A percentile compares a stretch with the other conserved stretches of the same genome.
phyloP scores from a whole-genome alignment of 2,329 filamentous ascomycete species.

The Knufia fluminis region DNA sequence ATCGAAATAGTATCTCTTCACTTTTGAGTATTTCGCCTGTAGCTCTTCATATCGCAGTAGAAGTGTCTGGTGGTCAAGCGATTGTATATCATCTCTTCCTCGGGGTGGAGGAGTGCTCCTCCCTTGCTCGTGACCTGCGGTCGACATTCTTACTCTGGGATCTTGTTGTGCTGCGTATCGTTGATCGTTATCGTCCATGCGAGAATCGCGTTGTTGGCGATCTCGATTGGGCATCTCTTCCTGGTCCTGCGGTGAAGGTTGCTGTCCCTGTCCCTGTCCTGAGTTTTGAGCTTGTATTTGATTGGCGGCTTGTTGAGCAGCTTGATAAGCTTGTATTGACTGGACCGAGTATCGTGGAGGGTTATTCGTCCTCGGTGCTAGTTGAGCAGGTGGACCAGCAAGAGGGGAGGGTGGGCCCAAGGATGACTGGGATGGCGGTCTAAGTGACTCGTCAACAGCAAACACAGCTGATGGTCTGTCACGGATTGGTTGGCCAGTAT shows the following conservation, averaged over 20 bases:
- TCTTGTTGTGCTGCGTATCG: conserved; percentile 25
- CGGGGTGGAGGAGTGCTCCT: conserved; percentile 40
- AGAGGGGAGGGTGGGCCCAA: conserved; percentile 30
- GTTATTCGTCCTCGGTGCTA: conserved; percentile 14
- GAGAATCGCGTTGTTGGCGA: conserved; percentile 21
- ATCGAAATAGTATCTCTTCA: conserved; percentile 96
- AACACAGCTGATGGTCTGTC: conserved; percentile 30
- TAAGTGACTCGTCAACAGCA: conserved; percentile 23
- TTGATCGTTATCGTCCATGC: conserved; percentile 21
- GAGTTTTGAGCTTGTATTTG: conserved; percentile 15
- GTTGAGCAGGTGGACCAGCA: conserved; percentile 12
- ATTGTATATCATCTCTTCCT: conserved; percentile 32
- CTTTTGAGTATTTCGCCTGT: conserved; percentile 89
- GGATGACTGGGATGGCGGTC: conserved; percentile 30
- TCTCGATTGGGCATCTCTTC: conserved; percentile 15
- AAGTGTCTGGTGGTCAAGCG: conserved; percentile 38
- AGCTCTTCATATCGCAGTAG: conserved; percentile 38
- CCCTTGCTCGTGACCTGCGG: conserved; percentile 30
- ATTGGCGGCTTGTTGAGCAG: conserved; percentile 18
- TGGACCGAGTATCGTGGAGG: conserved; percentile 20
- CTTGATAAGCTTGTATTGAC: conserved; percentile 9
- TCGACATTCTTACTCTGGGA: conserved; percentile 21
- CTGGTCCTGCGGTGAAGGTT: conserved; percentile 14
- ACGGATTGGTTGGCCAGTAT: conserved; percentile 29
- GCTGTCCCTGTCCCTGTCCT: conserved; percentile 9